Evolutionary conservation across 2,329 filamentous ascomycete species (phyloP).

Genomic region (Fusarium duplospermum): DNA sequence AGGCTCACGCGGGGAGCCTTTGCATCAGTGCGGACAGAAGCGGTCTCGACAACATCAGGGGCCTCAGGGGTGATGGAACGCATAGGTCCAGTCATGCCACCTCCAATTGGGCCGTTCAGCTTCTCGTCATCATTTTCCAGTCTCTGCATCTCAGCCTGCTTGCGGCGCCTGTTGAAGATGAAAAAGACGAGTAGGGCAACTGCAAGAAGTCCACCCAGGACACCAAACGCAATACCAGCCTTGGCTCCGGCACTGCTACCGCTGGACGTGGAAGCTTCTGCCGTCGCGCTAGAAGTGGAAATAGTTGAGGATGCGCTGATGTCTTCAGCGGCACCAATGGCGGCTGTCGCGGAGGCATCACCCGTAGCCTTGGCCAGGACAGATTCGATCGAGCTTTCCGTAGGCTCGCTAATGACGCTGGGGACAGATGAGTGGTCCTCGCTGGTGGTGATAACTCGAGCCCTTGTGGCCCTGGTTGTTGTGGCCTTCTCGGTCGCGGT

Average conservation of each 20-base stretch:
- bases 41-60: constrained; percentile 25
- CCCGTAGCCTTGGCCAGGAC: constrained; percentile 48
- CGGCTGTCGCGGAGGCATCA: constrained; percentile 23
- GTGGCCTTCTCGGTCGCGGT: constrained; percentile 12
- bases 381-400: constrained; percentile 42
- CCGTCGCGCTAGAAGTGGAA: constrained; percentile 36
- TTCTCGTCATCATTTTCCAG: constrained; percentile 75
- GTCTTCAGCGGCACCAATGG: constrained; percentile 21
- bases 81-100: constrained; percentile 28
- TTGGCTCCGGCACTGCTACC: constrained; percentile 62
- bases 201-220: constrained; percentile 75
- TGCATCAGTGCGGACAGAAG: constrained; percentile 53
- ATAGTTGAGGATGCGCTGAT: constrained; percentile 28
- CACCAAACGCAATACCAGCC: constrained; percentile 87
- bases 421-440: constrained; percentile 39
- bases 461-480: constrained; percentile 36
- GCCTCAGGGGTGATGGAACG: constrained; percentile 29
- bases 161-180: constrained; percentile 76
- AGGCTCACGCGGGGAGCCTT: constrained; percentile 85
- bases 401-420: constrained; percentile 44
- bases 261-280: constrained; percentile 28
- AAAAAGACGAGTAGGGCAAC: constrained; percentile 78
- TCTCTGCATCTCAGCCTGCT: constrained; percentile 65
- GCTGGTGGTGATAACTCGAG: constrained; percentile 28
- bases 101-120: constrained; percentile 54